A percentile compares a stretch with the other conserved stretches of the same genome.
Conservation (phyloP, 257 asterid species). For the Verbascum thapsus region DNA sequence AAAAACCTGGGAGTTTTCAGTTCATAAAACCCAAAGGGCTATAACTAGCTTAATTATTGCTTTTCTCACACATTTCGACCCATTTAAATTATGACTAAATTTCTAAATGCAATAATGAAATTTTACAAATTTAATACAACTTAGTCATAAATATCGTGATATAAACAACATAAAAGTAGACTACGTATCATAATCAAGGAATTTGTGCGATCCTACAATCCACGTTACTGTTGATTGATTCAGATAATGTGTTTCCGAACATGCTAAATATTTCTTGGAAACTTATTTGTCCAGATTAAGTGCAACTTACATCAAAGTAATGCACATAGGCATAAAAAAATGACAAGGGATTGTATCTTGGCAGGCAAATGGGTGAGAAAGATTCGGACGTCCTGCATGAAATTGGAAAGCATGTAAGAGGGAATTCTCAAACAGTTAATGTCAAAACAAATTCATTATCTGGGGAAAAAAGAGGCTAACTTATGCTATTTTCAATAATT, state of each 20-base stretch:
- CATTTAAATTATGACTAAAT: too few species aligned
- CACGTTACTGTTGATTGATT: not conserved
- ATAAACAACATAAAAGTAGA: constrained; percentile 3
- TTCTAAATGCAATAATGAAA: too few species aligned
- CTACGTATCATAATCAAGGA: not conserved
- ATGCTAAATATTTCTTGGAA: constrained; percentile 1
- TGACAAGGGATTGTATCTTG: constrained; percentile 94
- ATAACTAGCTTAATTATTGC: too few species aligned
- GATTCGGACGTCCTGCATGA: constrained; percentile 94
- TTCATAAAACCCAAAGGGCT: too few species aligned
- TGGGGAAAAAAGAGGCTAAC: not conserved
- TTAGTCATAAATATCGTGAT: too few species aligned
- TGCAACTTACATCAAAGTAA: constrained; percentile 84
- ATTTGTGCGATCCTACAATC: constrained; percentile 5
- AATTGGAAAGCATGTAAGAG: constrained; percentile 29
- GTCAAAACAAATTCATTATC: not conserved
- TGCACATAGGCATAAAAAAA: constrained; percentile 97
- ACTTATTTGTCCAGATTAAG: constrained; percentile 19
- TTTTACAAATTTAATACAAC: too few species aligned
- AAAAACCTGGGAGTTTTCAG: too few species aligned
- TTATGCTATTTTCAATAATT: too few species aligned
- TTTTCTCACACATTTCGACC: too few species aligned
- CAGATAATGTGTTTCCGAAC: constrained; percentile 1
- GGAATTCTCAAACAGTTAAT: constrained; percentile 19
- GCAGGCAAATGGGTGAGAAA: constrained; percentile 97